A percentile compares a stretch with the other conserved stretches of the same genome.
Evolutionary conservation across 148 eudicot species (phyloP).

Genomic region (Dysphania ambrosioides): DNA sequence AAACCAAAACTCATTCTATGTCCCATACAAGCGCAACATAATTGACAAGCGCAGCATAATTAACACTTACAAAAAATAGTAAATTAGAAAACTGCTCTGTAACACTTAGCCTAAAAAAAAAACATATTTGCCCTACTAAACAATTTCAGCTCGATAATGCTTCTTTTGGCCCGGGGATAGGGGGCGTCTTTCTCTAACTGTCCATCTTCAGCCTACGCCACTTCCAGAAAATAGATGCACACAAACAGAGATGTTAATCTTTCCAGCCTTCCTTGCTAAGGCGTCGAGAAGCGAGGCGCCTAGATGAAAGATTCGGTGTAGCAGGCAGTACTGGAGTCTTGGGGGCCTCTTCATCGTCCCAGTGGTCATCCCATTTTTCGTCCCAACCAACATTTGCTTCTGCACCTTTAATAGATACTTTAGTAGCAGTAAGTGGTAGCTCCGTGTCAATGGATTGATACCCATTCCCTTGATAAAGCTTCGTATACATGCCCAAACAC

Average conservation of each 20-base stretch:
- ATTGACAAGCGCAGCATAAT: no score
- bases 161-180: no score
- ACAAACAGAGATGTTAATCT: constrained; percentile 35
- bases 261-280: constrained; percentile 68
- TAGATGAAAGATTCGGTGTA: constrained; percentile 62
- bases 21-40: no score
- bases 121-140: no score
- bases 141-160: no score
- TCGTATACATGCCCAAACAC: constrained; percentile 38
- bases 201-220: background rate
- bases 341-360: constrained; percentile 80
- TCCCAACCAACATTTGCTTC: constrained; percentile 53
- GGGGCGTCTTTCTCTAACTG: no score
- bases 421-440: constrained; percentile 57
- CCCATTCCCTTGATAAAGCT: constrained; percentile 30
- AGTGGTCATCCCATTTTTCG: constrained; percentile 56
- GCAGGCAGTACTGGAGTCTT: constrained; percentile 56
- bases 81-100: no score
- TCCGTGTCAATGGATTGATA: constrained; percentile 62
- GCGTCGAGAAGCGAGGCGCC: constrained; percentile 65
- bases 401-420: constrained; percentile 29
- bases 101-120: background rate
- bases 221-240: background rate
- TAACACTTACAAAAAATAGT: no score
- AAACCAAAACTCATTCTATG: no score